phyloP scores from a whole-genome alignment of 2,329 filamentous ascomycete species.

The Pseudogymnoascus sp. region DNA sequence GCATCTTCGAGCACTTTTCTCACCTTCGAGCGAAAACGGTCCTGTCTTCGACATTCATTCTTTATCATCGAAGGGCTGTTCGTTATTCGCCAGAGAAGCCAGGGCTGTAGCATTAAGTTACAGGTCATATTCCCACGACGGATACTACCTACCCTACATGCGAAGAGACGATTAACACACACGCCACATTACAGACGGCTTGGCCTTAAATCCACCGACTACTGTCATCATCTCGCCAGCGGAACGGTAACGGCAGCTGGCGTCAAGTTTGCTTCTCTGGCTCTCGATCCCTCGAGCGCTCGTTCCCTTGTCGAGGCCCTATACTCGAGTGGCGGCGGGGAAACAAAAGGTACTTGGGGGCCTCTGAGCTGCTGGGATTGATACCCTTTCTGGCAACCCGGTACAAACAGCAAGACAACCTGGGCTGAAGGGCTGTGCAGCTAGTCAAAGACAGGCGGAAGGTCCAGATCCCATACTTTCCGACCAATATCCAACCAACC shows the following conservation, averaged over 20 bases:
- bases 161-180: not conserved
- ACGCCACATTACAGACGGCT: not conserved
- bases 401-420: not conserved
- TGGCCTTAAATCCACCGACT: not conserved
- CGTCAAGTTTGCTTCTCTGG: constrained; percentile 7
- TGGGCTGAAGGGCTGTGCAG: constrained; percentile 6
- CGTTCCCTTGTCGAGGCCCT: not conserved
- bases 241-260: not conserved
- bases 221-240: not conserved
- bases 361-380: constrained; percentile 2
- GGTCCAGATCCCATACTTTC: not conserved
- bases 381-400: constrained; percentile 10
- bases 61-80: not conserved
- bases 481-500: not conserved
- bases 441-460: not conserved
- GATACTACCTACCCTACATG: not conserved
- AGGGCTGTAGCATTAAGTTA: not conserved
- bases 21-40: not conserved
- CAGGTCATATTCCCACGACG: constrained; percentile 1
- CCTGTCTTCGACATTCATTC: not conserved
- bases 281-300: not conserved
- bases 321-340: not conserved
- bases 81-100: not conserved
- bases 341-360: not conserved
- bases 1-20: not conserved